These are phyloP conservation scores for Phialophora macrospora DNA, from an alignment of 2,329 filamentous ascomycete species.

Conservation along the genomic window DNA sequence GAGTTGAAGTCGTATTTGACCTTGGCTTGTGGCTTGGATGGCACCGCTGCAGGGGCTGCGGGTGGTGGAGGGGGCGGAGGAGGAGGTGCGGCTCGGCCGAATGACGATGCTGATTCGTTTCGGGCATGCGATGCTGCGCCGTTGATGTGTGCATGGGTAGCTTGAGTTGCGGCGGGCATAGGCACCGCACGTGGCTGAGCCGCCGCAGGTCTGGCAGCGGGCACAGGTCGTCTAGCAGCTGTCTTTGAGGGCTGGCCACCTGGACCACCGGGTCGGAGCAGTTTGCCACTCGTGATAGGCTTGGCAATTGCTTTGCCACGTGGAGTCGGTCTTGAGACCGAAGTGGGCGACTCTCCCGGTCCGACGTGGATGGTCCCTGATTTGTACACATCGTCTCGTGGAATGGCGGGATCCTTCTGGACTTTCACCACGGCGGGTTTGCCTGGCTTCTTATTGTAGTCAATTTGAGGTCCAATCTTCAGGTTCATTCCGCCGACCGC, in stretches of 20 bases:
- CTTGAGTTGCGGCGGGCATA: slow-evolving; percentile 40
- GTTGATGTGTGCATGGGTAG: slow-evolving; percentile 54
- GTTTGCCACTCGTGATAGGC: slow-evolving; percentile 89
- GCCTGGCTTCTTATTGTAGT: slow-evolving; percentile 97
- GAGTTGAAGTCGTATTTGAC: slow-evolving; percentile 91
- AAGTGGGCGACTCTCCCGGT: slow-evolving; percentile 80
- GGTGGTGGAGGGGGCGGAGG: slow-evolving; percentile 70
- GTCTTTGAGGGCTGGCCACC: slow-evolving; percentile 75
- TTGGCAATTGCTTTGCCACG: slow-evolving; percentile 84
- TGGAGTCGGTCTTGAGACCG: slow-evolving; percentile 80
- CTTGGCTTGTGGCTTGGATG: slow-evolving; percentile 78
- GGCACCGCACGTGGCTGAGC: slow-evolving; percentile 17
- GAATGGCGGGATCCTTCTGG: slow-evolving; percentile 78
- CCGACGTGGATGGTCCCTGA: slow-evolving; percentile 87
- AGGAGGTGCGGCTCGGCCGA: slow-evolving; percentile 53
- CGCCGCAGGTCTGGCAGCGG: slow-evolving; percentile 46
- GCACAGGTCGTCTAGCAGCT: slow-evolving; percentile 41
- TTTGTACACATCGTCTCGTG: slow-evolving; percentile 84
- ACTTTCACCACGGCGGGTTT: slow-evolving; percentile 90
- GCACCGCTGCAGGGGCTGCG: slow-evolving; percentile 63
- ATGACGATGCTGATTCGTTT: slow-evolving; percentile 60
- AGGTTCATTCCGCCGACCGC: slow-evolving; percentile 81
- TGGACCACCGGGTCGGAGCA: slow-evolving; percentile 89
- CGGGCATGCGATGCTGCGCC: slow-evolving; percentile 55
- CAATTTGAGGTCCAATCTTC: slow-evolving; percentile 80